Evolutionary conservation across 106 monocot genomes (phyloP).

Genomic region (Platanthera zijinensis): DNA sequence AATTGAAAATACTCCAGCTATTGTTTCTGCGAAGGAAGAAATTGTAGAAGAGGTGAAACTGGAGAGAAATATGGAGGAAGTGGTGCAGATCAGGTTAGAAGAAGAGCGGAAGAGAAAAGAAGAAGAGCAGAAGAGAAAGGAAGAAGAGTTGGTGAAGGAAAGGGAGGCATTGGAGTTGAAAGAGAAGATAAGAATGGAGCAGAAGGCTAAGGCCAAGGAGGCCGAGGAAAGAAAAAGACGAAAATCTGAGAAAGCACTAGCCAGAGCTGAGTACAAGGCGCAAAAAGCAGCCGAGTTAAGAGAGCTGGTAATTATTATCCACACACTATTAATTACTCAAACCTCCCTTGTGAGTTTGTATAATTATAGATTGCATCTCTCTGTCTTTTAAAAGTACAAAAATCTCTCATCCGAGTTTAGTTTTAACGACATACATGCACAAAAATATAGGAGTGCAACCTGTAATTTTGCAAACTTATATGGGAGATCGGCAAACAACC

Average conservation of each 20-base stretch:
- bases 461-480: too few relatives aligned
- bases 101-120: slow-evolving; percentile 30
- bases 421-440: too few relatives aligned
- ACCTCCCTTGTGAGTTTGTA: neutral
- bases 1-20: slow-evolving; percentile 5
- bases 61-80: slow-evolving; percentile 29
- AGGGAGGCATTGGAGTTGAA: slow-evolving; percentile 49
- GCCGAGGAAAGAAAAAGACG: slow-evolving; percentile 80
- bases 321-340: too few relatives aligned
- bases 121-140: slow-evolving; percentile 32
- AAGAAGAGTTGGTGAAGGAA: slow-evolving; percentile 56
- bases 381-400: too few relatives aligned
- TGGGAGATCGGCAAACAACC: too few relatives aligned
- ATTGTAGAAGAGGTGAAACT: slow-evolving; percentile 18
- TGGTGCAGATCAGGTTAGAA: slow-evolving; percentile 25
- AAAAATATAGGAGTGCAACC: too few relatives aligned
- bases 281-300: slow-evolving; percentile 66
- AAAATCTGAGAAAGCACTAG: slow-evolving; percentile 62
- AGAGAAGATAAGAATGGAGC: slow-evolving; percentile 59
- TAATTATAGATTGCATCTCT: neutral
- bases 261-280: slow-evolving; percentile 56
- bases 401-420: too few relatives aligned
- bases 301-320: slow-evolving; percentile 42
- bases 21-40: slow-evolving; percentile 14
- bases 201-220: slow-evolving; percentile 81